Conservation (phyloP, 495 filamentous ascomycete genomes). For the Penicillium steckii region DNA sequence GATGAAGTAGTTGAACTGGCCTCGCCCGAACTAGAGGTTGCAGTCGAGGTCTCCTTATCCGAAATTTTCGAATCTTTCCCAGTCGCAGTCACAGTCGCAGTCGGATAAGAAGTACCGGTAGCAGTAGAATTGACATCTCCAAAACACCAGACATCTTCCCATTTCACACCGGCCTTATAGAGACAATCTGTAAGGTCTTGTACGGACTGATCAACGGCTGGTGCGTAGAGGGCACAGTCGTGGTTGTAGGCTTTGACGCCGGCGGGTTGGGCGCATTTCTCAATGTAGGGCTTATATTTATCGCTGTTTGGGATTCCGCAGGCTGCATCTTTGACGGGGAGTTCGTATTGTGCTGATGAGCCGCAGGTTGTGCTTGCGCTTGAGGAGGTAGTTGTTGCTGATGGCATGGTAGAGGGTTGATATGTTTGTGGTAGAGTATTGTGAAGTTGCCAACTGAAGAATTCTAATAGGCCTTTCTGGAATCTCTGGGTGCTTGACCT, state of each 20-base stretch:
- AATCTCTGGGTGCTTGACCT: not conserved
- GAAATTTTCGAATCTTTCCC: not conserved
- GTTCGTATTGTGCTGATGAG: conserved; percentile 12
- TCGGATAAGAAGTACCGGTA: conserved; percentile 23
- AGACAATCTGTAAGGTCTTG: conserved; percentile 24
- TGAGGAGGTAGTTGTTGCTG: not conserved
- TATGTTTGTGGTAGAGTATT: not conserved
- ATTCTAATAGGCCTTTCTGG: not conserved
- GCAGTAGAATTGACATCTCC: conserved; percentile 25
- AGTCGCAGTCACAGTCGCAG: not conserved
- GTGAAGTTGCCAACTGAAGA: not conserved
- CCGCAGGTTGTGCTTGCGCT: conserved; percentile 9
- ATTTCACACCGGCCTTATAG: conserved; percentile 26
- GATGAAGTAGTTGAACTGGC: not conserved
- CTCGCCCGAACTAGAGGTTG: not conserved
- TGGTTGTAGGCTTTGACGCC: conserved; percentile 7
- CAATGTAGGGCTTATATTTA: conserved; percentile 9
- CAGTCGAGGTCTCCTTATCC: not conserved
- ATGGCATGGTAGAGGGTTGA: not conserved
- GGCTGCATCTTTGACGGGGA: conserved; percentile 18
- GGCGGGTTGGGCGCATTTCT: conserved; percentile 10
- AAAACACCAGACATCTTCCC: conserved; percentile 32
- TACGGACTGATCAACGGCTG: conserved; percentile 18
- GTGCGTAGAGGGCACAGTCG: conserved; percentile 10
- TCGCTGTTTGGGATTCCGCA: conserved; percentile 16